Conservation (phyloP, 2,329 filamentous ascomycete genomes). For the Pseudogymnoascus sp. region DNA sequence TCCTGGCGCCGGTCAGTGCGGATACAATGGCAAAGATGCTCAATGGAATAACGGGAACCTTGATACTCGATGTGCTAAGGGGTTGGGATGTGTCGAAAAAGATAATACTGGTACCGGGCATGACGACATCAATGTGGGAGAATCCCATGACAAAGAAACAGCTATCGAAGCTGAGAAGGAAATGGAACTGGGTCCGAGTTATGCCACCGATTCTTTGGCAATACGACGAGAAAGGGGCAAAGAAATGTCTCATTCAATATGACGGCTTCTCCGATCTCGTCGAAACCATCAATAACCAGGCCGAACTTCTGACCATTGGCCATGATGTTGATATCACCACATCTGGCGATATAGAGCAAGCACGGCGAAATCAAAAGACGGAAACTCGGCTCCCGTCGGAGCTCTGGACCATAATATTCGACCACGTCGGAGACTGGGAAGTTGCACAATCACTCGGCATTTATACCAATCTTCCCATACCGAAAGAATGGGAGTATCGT, state of each 20-base stretch:
- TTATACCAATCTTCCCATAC: constrained; percentile 66
- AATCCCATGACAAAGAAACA: constrained; percentile 84
- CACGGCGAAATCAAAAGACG: constrained; percentile 34
- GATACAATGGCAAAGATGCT: constrained; percentile 83
- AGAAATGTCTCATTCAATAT: constrained; percentile 51
- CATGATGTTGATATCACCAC: constrained; percentile 48
- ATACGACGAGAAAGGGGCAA: constrained; percentile 45
- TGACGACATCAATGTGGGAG: constrained; percentile 85
- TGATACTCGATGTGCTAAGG: constrained; percentile 70
- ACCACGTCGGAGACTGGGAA: constrained; percentile 84
- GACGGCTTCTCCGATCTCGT: constrained; percentile 62
- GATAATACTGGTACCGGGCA: constrained; percentile 75
- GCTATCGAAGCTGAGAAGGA: constrained; percentile 69
- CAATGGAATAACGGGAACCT: constrained; percentile 69
- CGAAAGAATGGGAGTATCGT: constrained; percentile 52
- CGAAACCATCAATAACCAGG: constrained; percentile 66
- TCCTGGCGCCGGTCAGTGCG: constrained; percentile 77
- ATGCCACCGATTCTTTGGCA: constrained; percentile 76
- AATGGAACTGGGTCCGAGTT: constrained; percentile 81
- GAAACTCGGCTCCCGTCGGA: constrained; percentile 61
- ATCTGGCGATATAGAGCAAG: constrained; percentile 33
- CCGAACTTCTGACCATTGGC: constrained; percentile 64
- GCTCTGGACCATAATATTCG: constrained; percentile 81
- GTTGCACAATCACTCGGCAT: constrained; percentile 71
- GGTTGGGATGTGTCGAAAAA: constrained; percentile 84